Conservation (phyloP, 2,329 filamentous ascomycete species). For the Alternaria panax region DNA sequence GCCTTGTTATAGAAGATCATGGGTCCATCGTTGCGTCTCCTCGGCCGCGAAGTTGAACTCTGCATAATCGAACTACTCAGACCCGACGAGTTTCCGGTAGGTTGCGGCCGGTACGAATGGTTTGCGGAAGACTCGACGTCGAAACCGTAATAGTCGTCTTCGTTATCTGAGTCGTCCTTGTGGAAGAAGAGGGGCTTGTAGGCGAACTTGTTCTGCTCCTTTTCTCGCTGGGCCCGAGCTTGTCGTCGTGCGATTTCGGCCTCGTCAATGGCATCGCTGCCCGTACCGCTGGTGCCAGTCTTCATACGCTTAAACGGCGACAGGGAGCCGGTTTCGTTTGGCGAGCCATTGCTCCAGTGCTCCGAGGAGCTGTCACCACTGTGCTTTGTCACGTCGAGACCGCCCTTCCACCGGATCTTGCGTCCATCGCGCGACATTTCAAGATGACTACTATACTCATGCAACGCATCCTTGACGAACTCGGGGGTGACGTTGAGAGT, state of each 20-base stretch:
- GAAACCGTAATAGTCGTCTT: constrained; percentile 47
- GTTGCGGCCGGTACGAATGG: constrained; percentile 39
- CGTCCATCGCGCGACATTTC: constrained; percentile 79
- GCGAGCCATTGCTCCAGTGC: constrained; percentile 55
- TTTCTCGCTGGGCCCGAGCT: constrained; percentile 30
- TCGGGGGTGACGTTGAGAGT: constrained; percentile 82
- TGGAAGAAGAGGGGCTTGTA: constrained; percentile 60
- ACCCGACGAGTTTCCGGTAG: constrained; percentile 50
- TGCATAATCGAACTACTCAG: constrained; percentile 57
- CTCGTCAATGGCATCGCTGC: constrained; percentile 26
- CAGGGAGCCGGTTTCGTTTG: constrained; percentile 52
- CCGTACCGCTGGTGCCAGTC: constrained; percentile 29
- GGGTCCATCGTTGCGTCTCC: constrained; percentile 70
- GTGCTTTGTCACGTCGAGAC: constrained; percentile 68
- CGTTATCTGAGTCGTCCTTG: constrained; percentile 52
- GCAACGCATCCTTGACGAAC: constrained; percentile 76
- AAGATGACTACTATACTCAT: constrained; percentile 74
- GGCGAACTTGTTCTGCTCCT: constrained; percentile 46
- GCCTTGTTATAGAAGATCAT: constrained; percentile 86
- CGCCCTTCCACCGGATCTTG: constrained; percentile 81
- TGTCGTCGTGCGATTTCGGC: constrained; percentile 28
- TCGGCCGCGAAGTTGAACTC: constrained; percentile 56
- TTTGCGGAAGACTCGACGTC: constrained; percentile 37
- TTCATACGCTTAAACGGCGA: constrained; percentile 41
- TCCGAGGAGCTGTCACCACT: constrained; percentile 66